These are phyloP conservation scores for Actinidia arguta DNA, from an alignment of 179 eudicot genomes.

Conservation along the genomic window DNA sequence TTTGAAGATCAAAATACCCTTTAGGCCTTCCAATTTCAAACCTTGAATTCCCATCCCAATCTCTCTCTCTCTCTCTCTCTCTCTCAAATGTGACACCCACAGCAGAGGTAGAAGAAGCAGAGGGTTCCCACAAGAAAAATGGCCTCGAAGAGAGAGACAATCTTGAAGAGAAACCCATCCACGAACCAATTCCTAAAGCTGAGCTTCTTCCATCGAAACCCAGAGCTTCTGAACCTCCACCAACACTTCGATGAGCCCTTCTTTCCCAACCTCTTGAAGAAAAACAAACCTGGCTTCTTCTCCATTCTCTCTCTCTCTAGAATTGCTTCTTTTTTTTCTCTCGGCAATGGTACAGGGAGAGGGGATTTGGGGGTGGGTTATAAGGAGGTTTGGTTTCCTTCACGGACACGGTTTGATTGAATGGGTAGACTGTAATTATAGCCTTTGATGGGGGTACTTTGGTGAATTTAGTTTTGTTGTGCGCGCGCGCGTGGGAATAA, in stretches of 20 bases:
- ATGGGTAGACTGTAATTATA: too few species aligned
- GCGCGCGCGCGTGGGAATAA: too few species aligned
- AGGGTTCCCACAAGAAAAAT: constrained; percentile 19
- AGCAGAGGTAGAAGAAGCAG: constrained; percentile 31
- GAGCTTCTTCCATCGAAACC: constrained; percentile 16
- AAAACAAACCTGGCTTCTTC: constrained; percentile 13
- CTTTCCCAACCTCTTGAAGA: constrained; percentile 20
- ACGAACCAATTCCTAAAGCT: constrained; percentile 15
- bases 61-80: too few species aligned
- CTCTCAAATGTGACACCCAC: constrained; percentile 21
- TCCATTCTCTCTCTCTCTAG: constrained; percentile 23
- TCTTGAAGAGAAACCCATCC: constrained; percentile 25
- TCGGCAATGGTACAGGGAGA: too few species aligned
- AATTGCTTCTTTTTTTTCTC: not conserved
- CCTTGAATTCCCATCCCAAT: too few species aligned
- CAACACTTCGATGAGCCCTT: not conserved
- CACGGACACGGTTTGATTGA: too few species aligned
- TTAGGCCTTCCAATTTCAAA: too few species aligned
- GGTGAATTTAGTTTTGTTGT: too few species aligned
- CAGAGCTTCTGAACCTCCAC: constrained; percentile 18
- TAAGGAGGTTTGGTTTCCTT: too few species aligned
- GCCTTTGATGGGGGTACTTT: too few species aligned
- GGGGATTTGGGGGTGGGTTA: too few species aligned
- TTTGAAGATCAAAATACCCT: too few species aligned
- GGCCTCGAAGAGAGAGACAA: constrained; percentile 19